Conservation (phyloP, 306 rosid genomes). For the Fragaria iinumae region DNA sequence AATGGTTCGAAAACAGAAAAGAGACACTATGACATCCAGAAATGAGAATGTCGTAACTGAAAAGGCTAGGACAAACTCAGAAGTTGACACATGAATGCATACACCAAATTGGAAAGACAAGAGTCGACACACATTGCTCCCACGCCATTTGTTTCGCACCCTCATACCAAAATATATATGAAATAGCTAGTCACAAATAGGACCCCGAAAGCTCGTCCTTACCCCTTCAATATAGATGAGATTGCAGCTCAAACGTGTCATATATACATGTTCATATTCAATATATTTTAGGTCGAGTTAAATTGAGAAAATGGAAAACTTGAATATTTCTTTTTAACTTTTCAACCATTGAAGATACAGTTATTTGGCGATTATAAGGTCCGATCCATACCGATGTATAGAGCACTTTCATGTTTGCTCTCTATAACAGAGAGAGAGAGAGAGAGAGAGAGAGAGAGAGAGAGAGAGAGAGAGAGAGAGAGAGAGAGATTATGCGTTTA, state of each 20-base stretch:
- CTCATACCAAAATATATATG: background rate
- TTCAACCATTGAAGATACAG: too few relatives aligned
- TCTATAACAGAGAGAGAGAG: too few relatives aligned
- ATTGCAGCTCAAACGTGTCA: background rate
- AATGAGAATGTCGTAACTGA: background rate
- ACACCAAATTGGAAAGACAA: background rate
- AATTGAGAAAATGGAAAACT: background rate
- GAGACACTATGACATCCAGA: background rate
- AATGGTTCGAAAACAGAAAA: constrained; percentile 15
- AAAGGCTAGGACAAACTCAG: background rate
- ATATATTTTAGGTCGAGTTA: background rate
- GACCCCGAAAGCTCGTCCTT: background rate
- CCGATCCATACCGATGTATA: too few relatives aligned
- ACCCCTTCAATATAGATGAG: background rate
- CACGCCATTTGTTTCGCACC: background rate
- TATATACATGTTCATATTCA: background rate
- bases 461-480: too few relatives aligned
- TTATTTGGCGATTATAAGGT: too few relatives aligned
- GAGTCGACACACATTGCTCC: too few relatives aligned
- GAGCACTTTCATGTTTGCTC: too few relatives aligned
- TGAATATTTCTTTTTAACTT: too few relatives aligned
- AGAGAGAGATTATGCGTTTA: too few relatives aligned
- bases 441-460: too few relatives aligned
- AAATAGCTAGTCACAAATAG: background rate
- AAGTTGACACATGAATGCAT: background rate